Conservation (phyloP, 768 basidiomycete genomes). For the Podaxis carcinomalis region DNA sequence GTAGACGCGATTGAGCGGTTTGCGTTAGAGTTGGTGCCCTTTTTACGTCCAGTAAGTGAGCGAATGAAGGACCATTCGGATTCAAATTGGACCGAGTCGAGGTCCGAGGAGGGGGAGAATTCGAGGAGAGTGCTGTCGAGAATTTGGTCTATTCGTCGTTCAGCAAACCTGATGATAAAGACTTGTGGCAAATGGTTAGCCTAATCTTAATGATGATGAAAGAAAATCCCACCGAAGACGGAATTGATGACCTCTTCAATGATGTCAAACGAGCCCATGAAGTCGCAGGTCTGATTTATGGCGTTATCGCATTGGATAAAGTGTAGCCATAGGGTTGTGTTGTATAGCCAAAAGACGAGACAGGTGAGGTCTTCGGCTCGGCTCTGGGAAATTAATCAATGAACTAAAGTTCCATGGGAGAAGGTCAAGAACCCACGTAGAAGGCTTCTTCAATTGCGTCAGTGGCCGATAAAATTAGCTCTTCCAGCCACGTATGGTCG, state of each 20-base stretch:
- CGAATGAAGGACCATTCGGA: constrained; percentile 92
- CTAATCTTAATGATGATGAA: not conserved
- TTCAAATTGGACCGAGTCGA: constrained; percentile 86
- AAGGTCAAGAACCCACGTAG: constrained; percentile 59
- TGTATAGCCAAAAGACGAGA: constrained; percentile 93
- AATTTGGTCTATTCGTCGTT: constrained; percentile 82
- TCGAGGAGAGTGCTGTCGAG: constrained; percentile 83
- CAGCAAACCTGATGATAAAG: constrained; percentile 91
- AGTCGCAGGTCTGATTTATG: constrained; percentile 75
- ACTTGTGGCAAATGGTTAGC: constrained; percentile 42
- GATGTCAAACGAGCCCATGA: constrained; percentile 78
- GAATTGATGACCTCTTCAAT: constrained; percentile 93
- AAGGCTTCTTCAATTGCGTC: constrained; percentile 90
- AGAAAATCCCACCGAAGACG: constrained; percentile 69
- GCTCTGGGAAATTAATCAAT: constrained; percentile 39
- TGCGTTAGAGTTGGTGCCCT: constrained; percentile 22
- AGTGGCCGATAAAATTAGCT: constrained; percentile 85
- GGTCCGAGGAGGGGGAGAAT: constrained; percentile 69
- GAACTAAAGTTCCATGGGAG: constrained; percentile 1
- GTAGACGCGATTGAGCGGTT: constrained; percentile 28
- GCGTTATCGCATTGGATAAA: constrained; percentile 83
- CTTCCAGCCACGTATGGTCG: constrained; percentile 89
- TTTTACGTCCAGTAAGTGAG: constrained; percentile 66
- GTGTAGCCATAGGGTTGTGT: constrained; percentile 86
- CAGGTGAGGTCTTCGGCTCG: constrained; percentile 82